phyloP scores from a whole-genome alignment of 441 rosid species.

The Adansonia gregorii region DNA sequence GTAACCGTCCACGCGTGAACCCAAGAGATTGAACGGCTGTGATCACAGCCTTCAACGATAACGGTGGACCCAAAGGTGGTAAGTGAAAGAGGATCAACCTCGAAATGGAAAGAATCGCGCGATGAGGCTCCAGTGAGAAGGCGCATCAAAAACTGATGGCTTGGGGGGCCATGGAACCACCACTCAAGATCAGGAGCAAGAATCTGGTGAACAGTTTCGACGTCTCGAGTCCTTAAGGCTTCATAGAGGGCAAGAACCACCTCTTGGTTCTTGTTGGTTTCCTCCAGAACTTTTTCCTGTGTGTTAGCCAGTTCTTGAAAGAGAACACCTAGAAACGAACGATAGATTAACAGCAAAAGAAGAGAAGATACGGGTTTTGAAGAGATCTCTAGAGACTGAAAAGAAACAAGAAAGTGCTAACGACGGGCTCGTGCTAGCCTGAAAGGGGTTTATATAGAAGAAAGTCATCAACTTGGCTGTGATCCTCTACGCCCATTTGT shows the following conservation, averaged over 20 bases:
- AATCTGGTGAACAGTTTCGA: slow-evolving; percentile 65
- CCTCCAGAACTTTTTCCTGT: slow-evolving; percentile 54
- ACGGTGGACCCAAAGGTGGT: slow-evolving; percentile 58
- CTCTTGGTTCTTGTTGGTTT: slow-evolving; percentile 51
- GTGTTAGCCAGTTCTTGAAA: slow-evolving; percentile 77
- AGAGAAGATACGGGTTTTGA: neutral
- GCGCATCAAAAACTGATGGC: slow-evolving; percentile 96
- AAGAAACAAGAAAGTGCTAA: slow-evolving; percentile 8
- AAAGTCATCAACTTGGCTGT: neutral
- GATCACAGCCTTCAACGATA: slow-evolving; percentile 62
- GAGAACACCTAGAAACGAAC: neutral
- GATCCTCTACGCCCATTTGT: neutral
- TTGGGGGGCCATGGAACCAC: slow-evolving; percentile 98
- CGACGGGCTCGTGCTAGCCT: neutral
- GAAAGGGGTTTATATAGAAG: slow-evolving; percentile 28
- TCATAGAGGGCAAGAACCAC: slow-evolving; percentile 84
- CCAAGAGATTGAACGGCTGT: slow-evolving; percentile 52
- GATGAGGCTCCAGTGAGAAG: slow-evolving; percentile 67
- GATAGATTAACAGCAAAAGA: neutral
- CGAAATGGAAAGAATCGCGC: slow-evolving; percentile 40
- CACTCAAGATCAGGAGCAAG: slow-evolving; percentile 86
- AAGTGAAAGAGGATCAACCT: slow-evolving; percentile 55
- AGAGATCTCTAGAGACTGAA: neutral
- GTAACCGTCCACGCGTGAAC: slow-evolving; percentile 75
- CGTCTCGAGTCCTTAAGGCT: slow-evolving; percentile 78